Evolutionary conservation across 1,284 basidiomycete species (phyloP), one percentile per base, ranked within the genome.

Genomic region (Cutaneotrichosporon cavernicola): DNA sequence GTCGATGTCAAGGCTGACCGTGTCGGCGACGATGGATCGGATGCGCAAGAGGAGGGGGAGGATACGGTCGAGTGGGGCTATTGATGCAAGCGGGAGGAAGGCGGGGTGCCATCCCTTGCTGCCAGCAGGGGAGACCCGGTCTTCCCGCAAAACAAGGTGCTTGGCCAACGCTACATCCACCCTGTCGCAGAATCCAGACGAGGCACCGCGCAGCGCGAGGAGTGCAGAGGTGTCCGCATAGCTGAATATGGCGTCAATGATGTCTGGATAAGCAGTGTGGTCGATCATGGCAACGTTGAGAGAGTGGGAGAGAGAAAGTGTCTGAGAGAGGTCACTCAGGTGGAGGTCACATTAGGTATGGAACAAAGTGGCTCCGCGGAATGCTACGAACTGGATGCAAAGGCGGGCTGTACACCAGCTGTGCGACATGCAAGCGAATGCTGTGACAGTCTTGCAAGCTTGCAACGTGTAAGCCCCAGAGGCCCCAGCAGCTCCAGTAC

Each of bases 201-300:
- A 52, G 0, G 51, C 51, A 16, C 13, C 51, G 13, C 51, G 51
- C 11, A 52, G 16, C 0, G 51, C 26, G 7, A 52, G 51, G 2
- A 52, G 51, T 6, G 51, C 26, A 10, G 11, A 13, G 6, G 34
- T 30, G 14, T 34, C 51, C 4, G 51, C 51, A 9, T 52, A 34
- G 31, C 7, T 18, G 51, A 52, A 52, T 8, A 52, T 18, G 4
- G 26, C 30, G 18, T 52, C 51, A 14, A 52, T n/a, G 31, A 52
- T 52, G 31, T 52, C 51, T 32, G 51, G 51, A 31, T 32, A 52
- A 2, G 51, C 51, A 26, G 51, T 52, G 51, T 52, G 51, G 30
- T 52, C 51, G 51, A 52, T 52, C 51, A 52, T 52, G 51, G 5
- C 31, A 30, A n/a, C 4, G 30, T 52, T 30, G 51, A 34, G 30